Evolutionary conservation across 768 basidiomycete species (phyloP), one percentile per base, ranked within the genome.

Genomic region (Tylopilus sp.): DNA sequence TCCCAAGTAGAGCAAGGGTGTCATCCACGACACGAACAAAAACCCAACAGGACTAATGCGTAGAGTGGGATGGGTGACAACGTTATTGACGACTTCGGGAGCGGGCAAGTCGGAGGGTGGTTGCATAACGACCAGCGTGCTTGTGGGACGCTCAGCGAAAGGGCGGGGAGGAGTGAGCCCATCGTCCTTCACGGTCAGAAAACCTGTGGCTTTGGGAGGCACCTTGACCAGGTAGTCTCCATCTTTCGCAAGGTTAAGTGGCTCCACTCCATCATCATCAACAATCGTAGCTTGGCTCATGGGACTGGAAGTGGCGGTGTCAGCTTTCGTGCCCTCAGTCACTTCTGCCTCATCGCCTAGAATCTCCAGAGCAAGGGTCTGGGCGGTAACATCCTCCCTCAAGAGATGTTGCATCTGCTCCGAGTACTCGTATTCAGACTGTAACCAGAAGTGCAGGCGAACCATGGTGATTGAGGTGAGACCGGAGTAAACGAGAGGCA

Each of bases 371-470:
- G 69, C 69, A 25, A 70, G 53, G 7, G 44, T 49, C 48, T 66
- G 51, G 43, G 68, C 57, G 31, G 69, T 66, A 35, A 63, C 47
- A 13, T 67, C 60, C 30, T 64, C 67, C 17, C 67, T 63, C 39
- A 70, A 62, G n/a, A 70, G 59, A 43, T 60, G 58, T 38, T 52
- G 47, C 57, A 66, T 51, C 51, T 57, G 61, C 40, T 60, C 65
- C 36, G 52, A 44, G 47, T 68, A 69, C 47, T 69, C 69, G 20
- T 64, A 60, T 36, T 65, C 63, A 15, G 67, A 69, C 58, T 62
- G 69, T 48, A 70, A 58, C 69, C 69, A 68, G 50, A 62, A 59
- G 51, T 65, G 58, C n/a, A 72, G 53, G 25, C 59, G 57, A 15
- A 65, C 57, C 51, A 68, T 66, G 12, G 61, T 65, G 49, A 60